phyloP scores from a whole-genome alignment of 129 eudicot genomes.

The Logfia minima region DNA sequence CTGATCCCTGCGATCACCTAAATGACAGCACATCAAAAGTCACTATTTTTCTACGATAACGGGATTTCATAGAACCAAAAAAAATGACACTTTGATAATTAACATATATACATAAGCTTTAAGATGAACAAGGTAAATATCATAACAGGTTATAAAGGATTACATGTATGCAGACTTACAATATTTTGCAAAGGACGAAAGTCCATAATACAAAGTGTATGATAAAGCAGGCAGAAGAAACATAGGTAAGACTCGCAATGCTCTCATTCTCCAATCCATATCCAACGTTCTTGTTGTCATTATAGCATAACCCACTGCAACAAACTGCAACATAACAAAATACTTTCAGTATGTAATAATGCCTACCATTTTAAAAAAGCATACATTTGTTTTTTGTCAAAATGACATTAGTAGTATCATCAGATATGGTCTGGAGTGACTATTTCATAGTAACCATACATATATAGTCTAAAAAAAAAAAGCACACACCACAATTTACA shows the following conservation, averaged over 20 bases:
- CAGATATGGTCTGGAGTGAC: not conserved
- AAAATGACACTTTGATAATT: not conserved
- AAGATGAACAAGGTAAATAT: not conserved
- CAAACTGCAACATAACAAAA: constrained; percentile 40
- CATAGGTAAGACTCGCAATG: constrained; percentile 80
- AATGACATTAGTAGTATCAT: not conserved
- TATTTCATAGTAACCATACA: not conserved
- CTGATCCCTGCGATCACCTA: constrained; percentile 85
- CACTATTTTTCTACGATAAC: not conserved
- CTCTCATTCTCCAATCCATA: constrained; percentile 82
- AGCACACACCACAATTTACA: not conserved
- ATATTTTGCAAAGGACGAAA: constrained; percentile 52
- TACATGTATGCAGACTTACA: constrained; percentile 47
- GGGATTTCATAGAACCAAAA: not conserved
- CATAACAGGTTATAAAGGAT: not conserved
- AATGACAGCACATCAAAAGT: constrained; percentile 19
- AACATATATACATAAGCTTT: not conserved
- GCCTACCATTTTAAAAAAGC: not conserved
- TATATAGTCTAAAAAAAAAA: not conserved
- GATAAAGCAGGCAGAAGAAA: constrained; percentile 75
- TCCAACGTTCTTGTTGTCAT: constrained; percentile 80
- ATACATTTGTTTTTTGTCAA: not conserved
- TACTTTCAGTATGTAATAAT: not conserved
- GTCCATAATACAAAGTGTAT: constrained; percentile 45
- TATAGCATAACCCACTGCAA: constrained; percentile 86